These are phyloP conservation scores for Nitzschia inconspicua DNA, from an alignment of 108 stramenopile genomes.

Conservation along the genomic window DNA sequence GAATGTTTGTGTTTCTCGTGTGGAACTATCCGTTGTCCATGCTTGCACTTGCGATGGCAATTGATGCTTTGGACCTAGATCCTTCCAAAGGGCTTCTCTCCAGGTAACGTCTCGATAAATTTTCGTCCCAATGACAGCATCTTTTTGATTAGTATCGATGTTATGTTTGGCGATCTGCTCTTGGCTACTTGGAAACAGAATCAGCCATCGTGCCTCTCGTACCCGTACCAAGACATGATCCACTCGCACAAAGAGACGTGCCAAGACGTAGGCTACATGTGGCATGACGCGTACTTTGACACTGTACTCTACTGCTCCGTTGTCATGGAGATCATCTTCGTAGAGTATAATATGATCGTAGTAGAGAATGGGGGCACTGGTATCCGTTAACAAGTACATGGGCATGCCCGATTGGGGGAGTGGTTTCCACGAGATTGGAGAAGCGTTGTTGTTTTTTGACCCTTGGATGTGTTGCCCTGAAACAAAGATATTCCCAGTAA, in stretches of 20 bases:
- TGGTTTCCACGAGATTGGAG: constrained; percentile 31
- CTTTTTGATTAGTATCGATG: neutral
- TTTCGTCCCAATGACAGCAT: too few species aligned
- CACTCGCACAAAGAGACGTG: constrained; percentile 54
- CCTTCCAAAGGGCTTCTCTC: constrained; percentile 68
- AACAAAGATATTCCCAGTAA: constrained; percentile 20
- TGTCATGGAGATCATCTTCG: too few species aligned
- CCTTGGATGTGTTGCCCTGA: neutral
- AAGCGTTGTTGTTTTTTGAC: too few species aligned
- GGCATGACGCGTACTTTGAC: constrained; percentile 81
- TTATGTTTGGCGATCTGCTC: neutral
- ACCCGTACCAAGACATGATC: constrained; percentile 62
- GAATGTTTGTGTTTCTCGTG: too few species aligned
- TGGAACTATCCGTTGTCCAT: too few species aligned
- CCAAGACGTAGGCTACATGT: constrained; percentile 51
- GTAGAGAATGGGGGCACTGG: constrained; percentile 58
- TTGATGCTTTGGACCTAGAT: constrained; percentile 33
- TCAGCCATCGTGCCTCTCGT: constrained; percentile 60
- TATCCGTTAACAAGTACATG: constrained; percentile 53
- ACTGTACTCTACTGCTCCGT: constrained; percentile 48
- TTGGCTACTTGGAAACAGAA: constrained; percentile 10
- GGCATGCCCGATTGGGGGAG: constrained; percentile 47
- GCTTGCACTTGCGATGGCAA: constrained; percentile 49
- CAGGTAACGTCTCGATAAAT: constrained; percentile 72
- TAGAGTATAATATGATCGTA: constrained; percentile 66